phyloP scores from a whole-genome alignment of 75 land plant species.

The Ceratopteris richardii region DNA sequence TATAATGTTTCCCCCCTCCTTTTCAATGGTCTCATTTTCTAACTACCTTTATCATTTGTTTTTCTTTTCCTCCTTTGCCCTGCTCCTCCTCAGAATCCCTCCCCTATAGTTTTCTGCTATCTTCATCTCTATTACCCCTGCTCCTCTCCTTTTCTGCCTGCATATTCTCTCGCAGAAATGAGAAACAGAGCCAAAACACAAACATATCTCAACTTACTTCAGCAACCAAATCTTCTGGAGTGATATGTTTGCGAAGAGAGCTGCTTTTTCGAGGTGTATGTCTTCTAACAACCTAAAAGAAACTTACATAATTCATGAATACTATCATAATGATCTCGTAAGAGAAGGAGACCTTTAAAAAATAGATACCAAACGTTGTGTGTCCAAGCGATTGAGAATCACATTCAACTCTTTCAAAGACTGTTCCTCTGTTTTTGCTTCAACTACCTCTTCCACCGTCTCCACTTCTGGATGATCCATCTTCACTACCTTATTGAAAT shows the following conservation, averaged over 20 bases:
- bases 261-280: slow-evolving; percentile 3
- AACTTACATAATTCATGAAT: not conserved
- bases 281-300: slow-evolving; percentile 4
- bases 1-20: too few relatives aligned
- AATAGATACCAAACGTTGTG: slow-evolving; percentile 44
- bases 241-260: slow-evolving; percentile 16
- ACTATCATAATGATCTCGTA: not conserved
- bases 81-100: too few relatives aligned
- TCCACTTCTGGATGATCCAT: slow-evolving; percentile 38
- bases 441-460: slow-evolving; percentile 25
- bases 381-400: slow-evolving; percentile 55
- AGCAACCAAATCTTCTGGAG: slow-evolving; percentile 18
- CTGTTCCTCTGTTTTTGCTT: slow-evolving; percentile 32
- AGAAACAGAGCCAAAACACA: too few relatives aligned
- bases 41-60: too few relatives aligned
- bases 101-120: too few relatives aligned
- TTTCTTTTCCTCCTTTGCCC: too few relatives aligned
- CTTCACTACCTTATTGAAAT: slow-evolving; percentile 18
- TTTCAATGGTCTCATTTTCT: too few relatives aligned
- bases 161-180: too few relatives aligned
- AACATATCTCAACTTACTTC: too few relatives aligned
- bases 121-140: too few relatives aligned
- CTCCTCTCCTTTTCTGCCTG: too few relatives aligned
- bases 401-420: slow-evolving; percentile 48
- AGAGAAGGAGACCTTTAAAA: not conserved